Conservation (phyloP, 495 filamentous ascomycete species). For the Aspergillus hancockii region DNA sequence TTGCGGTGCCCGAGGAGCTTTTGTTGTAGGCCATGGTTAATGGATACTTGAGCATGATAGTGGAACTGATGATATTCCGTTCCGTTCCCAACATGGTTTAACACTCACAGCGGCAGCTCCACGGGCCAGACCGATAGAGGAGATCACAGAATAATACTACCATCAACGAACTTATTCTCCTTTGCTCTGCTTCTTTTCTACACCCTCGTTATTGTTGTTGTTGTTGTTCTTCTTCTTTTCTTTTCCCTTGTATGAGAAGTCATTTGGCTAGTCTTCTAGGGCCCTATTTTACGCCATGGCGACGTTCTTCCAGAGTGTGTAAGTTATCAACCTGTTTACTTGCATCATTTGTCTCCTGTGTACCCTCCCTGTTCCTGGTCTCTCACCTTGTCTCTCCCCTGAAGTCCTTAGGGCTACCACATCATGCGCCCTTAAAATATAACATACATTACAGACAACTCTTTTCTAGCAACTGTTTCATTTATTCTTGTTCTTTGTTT, state of each 20-base stretch:
- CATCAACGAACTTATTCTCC: conserved; percentile 13
- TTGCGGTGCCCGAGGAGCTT: background rate
- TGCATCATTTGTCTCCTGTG: conserved; percentile 15
- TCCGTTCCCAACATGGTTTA: conserved; percentile 26
- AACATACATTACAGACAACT: conserved; percentile 15
- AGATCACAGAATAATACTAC: conserved; percentile 12
- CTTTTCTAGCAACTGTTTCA: background rate
- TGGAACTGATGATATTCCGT: conserved; percentile 18
- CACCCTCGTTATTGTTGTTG: conserved; percentile 20
- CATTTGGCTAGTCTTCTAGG: conserved; percentile 1
- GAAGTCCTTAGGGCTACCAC: conserved; percentile 27
- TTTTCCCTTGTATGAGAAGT: background rate
- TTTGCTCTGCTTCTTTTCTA: conserved; percentile 13
- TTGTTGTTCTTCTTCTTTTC: too few species aligned
- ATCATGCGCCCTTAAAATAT: conserved; percentile 25
- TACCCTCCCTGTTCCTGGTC: conserved; percentile 8
- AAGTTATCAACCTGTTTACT: conserved; percentile 41
- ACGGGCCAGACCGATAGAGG: conserved; percentile 30
- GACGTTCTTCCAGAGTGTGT: conserved; percentile 80
- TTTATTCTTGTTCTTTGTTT: conserved; percentile 1
- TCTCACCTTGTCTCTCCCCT: conserved; percentile 17
- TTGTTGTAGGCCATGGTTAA: background rate
- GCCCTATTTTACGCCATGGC: conserved; percentile 54
- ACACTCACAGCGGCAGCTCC: conserved; percentile 14
- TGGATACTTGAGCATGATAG: background rate